Conservation (phyloP, 805 yeast species). For the Yamadazyma takamatsuzukensis region DNA sequence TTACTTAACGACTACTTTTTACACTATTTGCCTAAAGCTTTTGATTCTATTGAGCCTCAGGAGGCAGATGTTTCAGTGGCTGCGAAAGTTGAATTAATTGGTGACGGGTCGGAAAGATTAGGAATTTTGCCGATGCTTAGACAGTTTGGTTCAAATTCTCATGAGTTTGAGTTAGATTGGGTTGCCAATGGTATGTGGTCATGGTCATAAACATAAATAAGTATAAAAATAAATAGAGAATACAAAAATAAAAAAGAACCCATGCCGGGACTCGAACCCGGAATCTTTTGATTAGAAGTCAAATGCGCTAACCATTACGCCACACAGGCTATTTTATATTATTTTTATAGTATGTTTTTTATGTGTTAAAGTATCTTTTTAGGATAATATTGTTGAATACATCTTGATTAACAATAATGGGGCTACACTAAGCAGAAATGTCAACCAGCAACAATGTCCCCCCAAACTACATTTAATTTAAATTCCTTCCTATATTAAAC, state of each 20-base stretch:
- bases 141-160: conserved; percentile 23
- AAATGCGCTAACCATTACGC: conserved; percentile 68
- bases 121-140: conserved; percentile 33
- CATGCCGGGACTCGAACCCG: conserved; percentile 60
- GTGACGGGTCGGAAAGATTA: conserved; percentile 16
- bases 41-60: conserved; percentile 10
- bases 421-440: too few species aligned
- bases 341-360: too few species aligned
- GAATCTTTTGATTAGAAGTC: conserved; percentile 65
- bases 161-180: conserved; percentile 37
- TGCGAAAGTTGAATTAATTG: conserved; percentile 19
- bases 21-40: conserved; percentile 23
- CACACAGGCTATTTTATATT: conserved; percentile 50
- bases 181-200: conserved; percentile 28
- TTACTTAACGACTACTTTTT: conserved; percentile 35
- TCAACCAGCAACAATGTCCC: too few species aligned
- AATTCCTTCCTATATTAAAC: too few species aligned
- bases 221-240: neutral
- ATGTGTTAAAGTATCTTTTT: neutral
- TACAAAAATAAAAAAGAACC: conserved; percentile 20
- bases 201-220: conserved; percentile 15
- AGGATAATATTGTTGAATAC: too few species aligned
- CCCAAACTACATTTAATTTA: too few species aligned
- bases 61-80: conserved; percentile 8
- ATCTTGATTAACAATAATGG: too few species aligned